Conservation (phyloP, 2,329 filamentous ascomycete species). For the Cordyceps militaris region DNA sequence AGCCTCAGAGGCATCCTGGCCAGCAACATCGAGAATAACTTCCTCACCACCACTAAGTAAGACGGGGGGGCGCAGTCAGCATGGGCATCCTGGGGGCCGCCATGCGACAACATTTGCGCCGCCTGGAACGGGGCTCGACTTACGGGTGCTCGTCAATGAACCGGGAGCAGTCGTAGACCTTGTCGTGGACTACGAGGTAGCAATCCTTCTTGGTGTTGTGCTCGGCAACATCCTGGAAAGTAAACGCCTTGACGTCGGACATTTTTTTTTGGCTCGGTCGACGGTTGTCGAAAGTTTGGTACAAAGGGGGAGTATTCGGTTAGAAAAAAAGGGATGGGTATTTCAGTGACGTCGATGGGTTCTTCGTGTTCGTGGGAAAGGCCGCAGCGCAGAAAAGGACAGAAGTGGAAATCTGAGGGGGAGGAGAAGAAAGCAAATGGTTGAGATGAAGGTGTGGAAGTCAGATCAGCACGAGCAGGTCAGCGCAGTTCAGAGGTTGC, state of each 20-base stretch:
- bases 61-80: not conserved
- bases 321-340: slow-evolving; percentile 3
- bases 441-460: slow-evolving; percentile 8
- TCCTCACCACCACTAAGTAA: slow-evolving; percentile 85
- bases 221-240: slow-evolving; percentile 72
- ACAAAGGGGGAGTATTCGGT: not conserved
- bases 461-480: slow-evolving; percentile 1
- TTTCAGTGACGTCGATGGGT: not conserved
- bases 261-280: slow-evolving; percentile 19
- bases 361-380: not conserved
- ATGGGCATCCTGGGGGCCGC: not conserved
- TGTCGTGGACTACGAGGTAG: slow-evolving; percentile 87
- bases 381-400: not conserved
- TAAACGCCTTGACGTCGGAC: slow-evolving; percentile 45
- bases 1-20: slow-evolving; percentile 93
- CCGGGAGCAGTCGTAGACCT: slow-evolving; percentile 83
- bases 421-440: not conserved
- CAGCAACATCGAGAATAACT: slow-evolving; percentile 90
- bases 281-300: not conserved
- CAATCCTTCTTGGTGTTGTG: slow-evolving; percentile 94
- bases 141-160: slow-evolving; percentile 97
- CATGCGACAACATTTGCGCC: not conserved
- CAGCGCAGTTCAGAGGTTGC: not conserved
- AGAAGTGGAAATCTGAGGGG: not conserved
- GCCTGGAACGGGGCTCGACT: slow-evolving; percentile 27